Conservation (phyloP, 2,329 filamentous ascomycete species). For the Davidsoniella australis region DNA sequence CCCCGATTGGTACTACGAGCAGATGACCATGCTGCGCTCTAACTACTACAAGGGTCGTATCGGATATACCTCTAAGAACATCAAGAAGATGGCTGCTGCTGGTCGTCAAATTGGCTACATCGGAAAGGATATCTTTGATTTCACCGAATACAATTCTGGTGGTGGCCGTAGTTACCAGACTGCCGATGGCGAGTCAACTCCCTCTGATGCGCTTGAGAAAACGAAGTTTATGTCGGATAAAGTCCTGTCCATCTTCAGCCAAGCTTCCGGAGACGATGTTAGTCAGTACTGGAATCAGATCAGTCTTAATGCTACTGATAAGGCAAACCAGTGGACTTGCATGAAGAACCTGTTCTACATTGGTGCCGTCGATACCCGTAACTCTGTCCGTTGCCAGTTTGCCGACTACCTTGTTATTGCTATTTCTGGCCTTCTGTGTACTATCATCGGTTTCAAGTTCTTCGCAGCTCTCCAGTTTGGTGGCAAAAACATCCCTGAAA, state of each 20-base stretch:
- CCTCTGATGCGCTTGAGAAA: conserved; percentile 30
- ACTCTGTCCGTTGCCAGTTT: conserved; percentile 70
- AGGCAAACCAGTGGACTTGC: conserved; percentile 58
- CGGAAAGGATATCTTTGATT: conserved; percentile 66
- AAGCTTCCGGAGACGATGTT: conserved; percentile 60
- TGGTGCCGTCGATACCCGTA: conserved; percentile 79
- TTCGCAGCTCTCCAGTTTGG: conserved; percentile 89
- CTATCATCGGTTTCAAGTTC: conserved; percentile 89
- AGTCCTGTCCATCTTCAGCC: conserved; percentile 62
- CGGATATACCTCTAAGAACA: conserved; percentile 64
- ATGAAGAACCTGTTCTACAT: conserved; percentile 92
- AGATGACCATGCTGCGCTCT: conserved; percentile 60
- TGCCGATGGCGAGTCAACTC: conserved; percentile 31
- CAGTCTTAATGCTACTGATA: conserved; percentile 35
- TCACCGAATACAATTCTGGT: conserved; percentile 57
- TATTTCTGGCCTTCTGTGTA: conserved; percentile 62
- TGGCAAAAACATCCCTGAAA: conserved; percentile 78
- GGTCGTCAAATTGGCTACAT: conserved; percentile 60
- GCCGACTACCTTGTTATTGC: conserved; percentile 77
- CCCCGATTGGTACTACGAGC: conserved; percentile 82
- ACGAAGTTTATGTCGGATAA: conserved; percentile 65
- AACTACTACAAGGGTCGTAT: conserved; percentile 77
- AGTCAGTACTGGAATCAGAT: conserved; percentile 69
- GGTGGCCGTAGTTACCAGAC: conserved; percentile 54
- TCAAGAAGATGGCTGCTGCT: conserved; percentile 48